phyloP scores from a whole-genome alignment of 345 rosid genomes.

The Luvunga scandens region DNA sequence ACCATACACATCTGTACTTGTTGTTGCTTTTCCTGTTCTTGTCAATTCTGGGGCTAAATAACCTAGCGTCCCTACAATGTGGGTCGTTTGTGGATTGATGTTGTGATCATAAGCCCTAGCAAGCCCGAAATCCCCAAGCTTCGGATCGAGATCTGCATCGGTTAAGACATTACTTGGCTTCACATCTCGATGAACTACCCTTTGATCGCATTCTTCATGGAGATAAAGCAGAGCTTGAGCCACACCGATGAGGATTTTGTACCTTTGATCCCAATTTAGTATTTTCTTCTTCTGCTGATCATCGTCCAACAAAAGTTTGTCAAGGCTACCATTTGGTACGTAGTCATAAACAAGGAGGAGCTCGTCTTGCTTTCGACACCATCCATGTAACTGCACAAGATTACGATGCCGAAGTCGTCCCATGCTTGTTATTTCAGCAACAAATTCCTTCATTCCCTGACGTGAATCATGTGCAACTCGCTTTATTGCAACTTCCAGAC shows the following conservation, averaged over 20 bases:
- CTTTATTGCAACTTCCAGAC: conserved; percentile 29
- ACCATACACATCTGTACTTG: conserved; percentile 32
- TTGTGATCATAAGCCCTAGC: conserved; percentile 36
- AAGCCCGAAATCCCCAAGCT: conserved; percentile 32
- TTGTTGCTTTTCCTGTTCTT: conserved; percentile 32
- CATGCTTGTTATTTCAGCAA: conserved; percentile 33
- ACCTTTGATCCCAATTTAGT: conserved; percentile 34
- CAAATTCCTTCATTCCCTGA: conserved; percentile 39
- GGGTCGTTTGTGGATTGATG: conserved; percentile 23
- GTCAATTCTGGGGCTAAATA: conserved; percentile 39
- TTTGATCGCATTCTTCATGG: conserved; percentile 39
- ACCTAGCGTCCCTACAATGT: conserved; percentile 38
- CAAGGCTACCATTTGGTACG: conserved; percentile 42
- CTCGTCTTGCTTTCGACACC: conserved; percentile 29
- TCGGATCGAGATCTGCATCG: conserved; percentile 25
- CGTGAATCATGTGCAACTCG: conserved; percentile 28
- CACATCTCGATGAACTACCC: conserved; percentile 39
- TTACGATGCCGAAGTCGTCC: conserved; percentile 39
- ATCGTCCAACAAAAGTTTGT: conserved; percentile 20
- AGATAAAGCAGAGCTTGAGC: conserved; percentile 30
- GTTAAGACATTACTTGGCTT: conserved; percentile 38
- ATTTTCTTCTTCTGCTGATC: background rate
- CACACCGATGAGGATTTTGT: conserved; percentile 28
- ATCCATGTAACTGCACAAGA: conserved; percentile 34
- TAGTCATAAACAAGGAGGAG: conserved; percentile 39